A percentile compares a stretch with the other conserved stretches of the same genome.
Evolutionary conservation across 208 protist genomes (phyloP).

Genomic region (Kentomonas sorsogonicus): DNA sequence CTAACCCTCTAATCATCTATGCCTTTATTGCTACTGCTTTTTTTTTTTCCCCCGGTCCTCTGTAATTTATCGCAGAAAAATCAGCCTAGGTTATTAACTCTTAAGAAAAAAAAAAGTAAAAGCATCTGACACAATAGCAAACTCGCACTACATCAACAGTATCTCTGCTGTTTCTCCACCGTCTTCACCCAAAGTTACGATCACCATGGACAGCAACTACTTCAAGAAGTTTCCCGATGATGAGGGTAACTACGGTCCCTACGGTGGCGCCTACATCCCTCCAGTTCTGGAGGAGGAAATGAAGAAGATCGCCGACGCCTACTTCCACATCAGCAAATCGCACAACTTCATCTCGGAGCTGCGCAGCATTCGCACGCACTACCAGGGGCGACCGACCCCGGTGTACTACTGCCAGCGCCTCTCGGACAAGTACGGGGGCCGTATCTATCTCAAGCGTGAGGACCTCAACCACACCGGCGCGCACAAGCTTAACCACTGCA

Average conservation of each 20-base stretch:
- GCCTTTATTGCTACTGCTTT: no score
- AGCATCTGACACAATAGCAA: not conserved
- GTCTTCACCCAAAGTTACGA: no score
- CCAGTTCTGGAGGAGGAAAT: conserved; percentile 9
- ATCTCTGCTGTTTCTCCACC: not conserved
- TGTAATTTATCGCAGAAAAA: not conserved
- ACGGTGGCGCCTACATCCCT: conserved; percentile 10
- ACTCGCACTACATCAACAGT: not conserved
- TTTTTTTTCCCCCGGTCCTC: not conserved
- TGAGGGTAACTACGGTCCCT: conserved; percentile 3
- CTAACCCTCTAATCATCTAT: no score
- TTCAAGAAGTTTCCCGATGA: conserved; percentile 2
- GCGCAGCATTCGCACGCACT: conserved; percentile 6
- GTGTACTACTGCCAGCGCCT: conserved; percentile 13
- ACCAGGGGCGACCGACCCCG: conserved; percentile 10
- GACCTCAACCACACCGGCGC: conserved; percentile 78
- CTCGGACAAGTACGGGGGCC: conserved; percentile 23
- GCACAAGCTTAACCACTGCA: conserved; percentile 90
- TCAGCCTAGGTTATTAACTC: not conserved
- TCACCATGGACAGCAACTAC: not conserved
- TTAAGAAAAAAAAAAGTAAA: conserved; percentile 2
- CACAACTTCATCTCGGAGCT: conserved; percentile 11
- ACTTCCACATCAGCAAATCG: conserved; percentile 9
- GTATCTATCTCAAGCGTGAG: conserved; percentile 87
- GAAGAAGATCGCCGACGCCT: conserved; percentile 10